Base-by-base conservation (phyloP, 306 rosid species). In the Trifolium repens region DNA sequence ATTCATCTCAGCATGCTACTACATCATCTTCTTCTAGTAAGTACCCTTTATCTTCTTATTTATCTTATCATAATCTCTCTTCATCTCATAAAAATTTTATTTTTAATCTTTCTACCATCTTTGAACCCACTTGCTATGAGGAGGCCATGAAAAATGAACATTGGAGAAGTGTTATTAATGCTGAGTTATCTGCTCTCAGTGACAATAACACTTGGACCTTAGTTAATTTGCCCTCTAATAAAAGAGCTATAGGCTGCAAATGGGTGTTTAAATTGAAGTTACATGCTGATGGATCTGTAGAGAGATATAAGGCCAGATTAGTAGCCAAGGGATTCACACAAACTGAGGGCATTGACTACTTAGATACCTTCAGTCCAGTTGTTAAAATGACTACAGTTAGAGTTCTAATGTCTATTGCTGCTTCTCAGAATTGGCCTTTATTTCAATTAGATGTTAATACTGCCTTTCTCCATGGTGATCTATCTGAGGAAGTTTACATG, bases 391-490 rank as follows among this genome's bases (percentile, higher is more conserved):
- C 39, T 7, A 35, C 39, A 35, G 22, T 52, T 0, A 52, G 26
- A 7, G 24, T 52, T 15, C 8, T 52, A 1, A 14, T 52, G 58
- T 11, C 11, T 0, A 16, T 52, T 1, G 58, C 58, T 4, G 22
- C 26, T 0, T 7, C 22, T 15, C 9, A 52, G 0, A 15, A 15
- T 0, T 52, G 22, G 11, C 58, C 17, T 0, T 5, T 52, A 0
- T 52, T 6, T 15, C 8, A 52, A 16, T 3, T 52, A 0, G 10
- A 52, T 52, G 58, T 52, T 0, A 52, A 52, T 1, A 52, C 26
- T 4, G 9, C 9, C 0, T 52, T 52, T 0, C 2, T 52, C 1
- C 58, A 52, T 52, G 58, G 58, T 5, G 22, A 52, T 5, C 4
- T 52, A 0, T 6, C 2, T 15, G 58, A 52, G 5, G 58, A 52